Percentiles rank a stretch among this genome's conserved stretches.
Conservation (phyloP, 352 stramenopile genomes). For the Thraustotheca clavata region DNA sequence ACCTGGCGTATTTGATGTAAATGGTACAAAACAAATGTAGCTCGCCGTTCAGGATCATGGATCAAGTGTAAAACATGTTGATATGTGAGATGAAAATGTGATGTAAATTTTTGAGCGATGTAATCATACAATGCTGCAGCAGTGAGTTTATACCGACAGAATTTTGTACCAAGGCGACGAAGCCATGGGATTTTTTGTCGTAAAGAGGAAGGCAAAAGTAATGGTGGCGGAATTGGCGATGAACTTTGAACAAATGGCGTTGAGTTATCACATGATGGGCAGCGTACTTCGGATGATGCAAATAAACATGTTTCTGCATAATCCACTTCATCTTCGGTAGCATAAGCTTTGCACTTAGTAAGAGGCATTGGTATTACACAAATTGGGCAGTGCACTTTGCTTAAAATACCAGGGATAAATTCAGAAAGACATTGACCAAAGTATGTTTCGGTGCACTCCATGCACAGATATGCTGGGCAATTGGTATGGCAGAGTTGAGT, state of each 20-base stretch:
- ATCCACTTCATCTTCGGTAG: background rate
- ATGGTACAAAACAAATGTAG: background rate
- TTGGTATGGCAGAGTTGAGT: background rate
- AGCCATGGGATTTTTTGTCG: slow-evolving; percentile 7
- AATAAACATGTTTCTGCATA: background rate
- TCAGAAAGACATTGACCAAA: background rate
- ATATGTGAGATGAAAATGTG: background rate
- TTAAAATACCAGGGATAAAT: background rate
- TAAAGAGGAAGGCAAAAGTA: background rate
- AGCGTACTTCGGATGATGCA: slow-evolving; percentile 5
- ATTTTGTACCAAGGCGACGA: slow-evolving; percentile 1
- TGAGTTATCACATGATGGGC: background rate
- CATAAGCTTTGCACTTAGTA: background rate
- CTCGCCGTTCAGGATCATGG: slow-evolving; percentile 1
- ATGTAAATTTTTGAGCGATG: background rate
- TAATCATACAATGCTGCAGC: slow-evolving; percentile 1
- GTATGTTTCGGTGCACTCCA: background rate
- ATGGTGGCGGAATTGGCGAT: background rate
- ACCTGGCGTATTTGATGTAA: background rate
- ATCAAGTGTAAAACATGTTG: background rate
- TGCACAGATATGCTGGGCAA: background rate
- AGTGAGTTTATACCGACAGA: background rate
- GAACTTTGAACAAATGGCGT: background rate
- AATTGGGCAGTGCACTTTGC: background rate
- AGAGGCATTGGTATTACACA: background rate